phyloP scores from a whole-genome alignment of 768 basidiomycete species.

The Termitomyces heimii region DNA sequence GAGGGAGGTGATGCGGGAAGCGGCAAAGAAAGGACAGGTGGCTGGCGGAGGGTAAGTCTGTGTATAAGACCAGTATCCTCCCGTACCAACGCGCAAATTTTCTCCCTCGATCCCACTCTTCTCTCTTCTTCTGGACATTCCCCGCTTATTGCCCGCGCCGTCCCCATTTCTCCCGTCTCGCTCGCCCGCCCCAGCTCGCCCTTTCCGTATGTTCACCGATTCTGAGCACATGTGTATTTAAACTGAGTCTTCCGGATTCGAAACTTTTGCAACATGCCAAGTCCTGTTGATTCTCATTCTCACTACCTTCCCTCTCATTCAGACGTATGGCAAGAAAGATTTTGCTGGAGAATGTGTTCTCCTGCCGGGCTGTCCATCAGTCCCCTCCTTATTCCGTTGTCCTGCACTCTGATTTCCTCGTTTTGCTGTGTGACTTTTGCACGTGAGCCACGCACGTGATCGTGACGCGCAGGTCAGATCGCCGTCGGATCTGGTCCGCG shows the following conservation, averaged over 20 bases:
- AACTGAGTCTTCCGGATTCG: constrained; percentile 8
- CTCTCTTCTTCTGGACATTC: constrained; percentile 14
- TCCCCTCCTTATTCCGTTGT: constrained; percentile 10
- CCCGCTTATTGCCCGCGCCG: not conserved
- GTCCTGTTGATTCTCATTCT: constrained; percentile 1
- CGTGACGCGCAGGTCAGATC: constrained; percentile 13
- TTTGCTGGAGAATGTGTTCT: not conserved
- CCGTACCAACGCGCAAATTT: constrained; percentile 11
- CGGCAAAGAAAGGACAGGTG: constrained; percentile 60
- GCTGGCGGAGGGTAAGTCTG: constrained; percentile 51
- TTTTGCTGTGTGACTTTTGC: constrained; percentile 15
- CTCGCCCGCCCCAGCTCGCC: not conserved
- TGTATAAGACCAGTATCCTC: constrained; percentile 20
- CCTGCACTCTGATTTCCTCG: constrained; percentile 11
- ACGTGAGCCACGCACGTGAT: constrained; percentile 20
- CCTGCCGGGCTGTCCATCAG: constrained; percentile 8
- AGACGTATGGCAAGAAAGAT: not conserved
- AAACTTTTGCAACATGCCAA: constrained; percentile 2
- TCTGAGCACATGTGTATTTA: constrained; percentile 9
- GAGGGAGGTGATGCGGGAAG: constrained; percentile 45
- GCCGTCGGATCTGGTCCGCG: not conserved
- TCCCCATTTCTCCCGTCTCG: not conserved
- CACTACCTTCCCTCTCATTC: not conserved
- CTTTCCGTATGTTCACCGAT: constrained; percentile 10
- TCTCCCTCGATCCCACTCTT: constrained; percentile 4